Evolutionary conservation across 768 basidiomycete genomes (phyloP).

Genomic region (Terana coerulea): DNA sequence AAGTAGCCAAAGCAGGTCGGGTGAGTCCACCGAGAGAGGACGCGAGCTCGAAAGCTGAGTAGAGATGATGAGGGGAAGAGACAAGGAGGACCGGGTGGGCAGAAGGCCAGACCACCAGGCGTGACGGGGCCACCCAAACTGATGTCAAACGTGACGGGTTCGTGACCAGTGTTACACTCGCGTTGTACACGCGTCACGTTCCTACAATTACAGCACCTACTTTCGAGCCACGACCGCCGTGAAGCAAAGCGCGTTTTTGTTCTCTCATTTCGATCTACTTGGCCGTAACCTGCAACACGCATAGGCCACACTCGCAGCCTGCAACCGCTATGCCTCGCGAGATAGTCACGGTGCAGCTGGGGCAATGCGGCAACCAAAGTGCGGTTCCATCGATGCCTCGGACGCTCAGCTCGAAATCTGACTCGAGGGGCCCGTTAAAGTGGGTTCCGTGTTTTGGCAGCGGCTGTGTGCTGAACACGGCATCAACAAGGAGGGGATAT

Average conservation of each 20-base stretch:
- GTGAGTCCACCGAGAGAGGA: constrained; percentile 1
- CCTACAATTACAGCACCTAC: not conserved
- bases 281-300: not conserved
- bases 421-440: constrained; percentile 39
- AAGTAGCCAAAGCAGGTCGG: not conserved
- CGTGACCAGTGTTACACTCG: constrained; percentile 14
- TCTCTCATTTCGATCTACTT: no score
- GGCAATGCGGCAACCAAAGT: constrained; percentile 95
- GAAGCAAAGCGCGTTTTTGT: no score
- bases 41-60: constrained; percentile 9
- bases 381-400: constrained; percentile 26
- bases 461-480: constrained; percentile 98
- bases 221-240: not conserved
- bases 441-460: constrained; percentile 98
- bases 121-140: constrained; percentile 5
- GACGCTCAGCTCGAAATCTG: constrained; percentile 15
- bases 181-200: constrained; percentile 12
- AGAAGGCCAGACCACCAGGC: no score
- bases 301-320: no score
- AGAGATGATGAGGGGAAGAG: not conserved
- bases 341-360: constrained; percentile 80
- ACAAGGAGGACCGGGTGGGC: no score
- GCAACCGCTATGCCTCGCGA: constrained; percentile 63
- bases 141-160: not conserved
- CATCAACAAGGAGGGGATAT: constrained; percentile 90